Conservation (phyloP, 352 stramenopile species). For the Globisporangium splendens region DNA sequence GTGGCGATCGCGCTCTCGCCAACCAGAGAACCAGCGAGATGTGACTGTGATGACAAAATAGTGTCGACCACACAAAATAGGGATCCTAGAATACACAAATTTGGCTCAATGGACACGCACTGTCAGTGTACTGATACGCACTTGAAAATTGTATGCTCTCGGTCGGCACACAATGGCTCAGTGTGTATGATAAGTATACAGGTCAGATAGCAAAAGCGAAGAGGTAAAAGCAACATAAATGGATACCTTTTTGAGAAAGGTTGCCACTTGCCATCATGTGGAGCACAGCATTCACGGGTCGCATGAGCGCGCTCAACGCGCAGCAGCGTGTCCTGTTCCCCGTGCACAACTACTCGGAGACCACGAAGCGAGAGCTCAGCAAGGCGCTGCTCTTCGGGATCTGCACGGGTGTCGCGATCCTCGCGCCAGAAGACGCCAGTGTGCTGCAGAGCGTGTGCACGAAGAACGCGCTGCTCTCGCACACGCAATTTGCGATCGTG, state of each 20-base stretch:
- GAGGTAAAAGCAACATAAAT: too few relatives aligned
- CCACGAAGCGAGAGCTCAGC: constrained; percentile 23
- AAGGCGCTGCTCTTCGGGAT: constrained; percentile 26
- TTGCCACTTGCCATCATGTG: constrained; percentile 57
- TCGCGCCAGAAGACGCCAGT: constrained; percentile 22
- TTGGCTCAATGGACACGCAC: too few relatives aligned
- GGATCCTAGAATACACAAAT: background rate
- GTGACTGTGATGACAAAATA: too few relatives aligned
- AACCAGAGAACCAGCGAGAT: too few relatives aligned
- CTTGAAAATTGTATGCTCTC: too few relatives aligned
- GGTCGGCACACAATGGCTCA: too few relatives aligned
- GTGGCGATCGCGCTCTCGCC: background rate
- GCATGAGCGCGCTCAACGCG: constrained; percentile 27
- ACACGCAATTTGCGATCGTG: constrained; percentile 25
- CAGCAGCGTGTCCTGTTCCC: constrained; percentile 52
- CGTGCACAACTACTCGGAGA: constrained; percentile 20
- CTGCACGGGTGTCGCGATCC: constrained; percentile 36
- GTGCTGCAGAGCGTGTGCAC: constrained; percentile 22
- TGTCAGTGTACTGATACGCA: too few relatives aligned
- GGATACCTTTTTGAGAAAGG: too few relatives aligned
- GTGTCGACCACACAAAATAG: too few relatives aligned
- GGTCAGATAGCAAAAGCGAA: too few relatives aligned
- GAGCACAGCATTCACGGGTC: constrained; percentile 37
- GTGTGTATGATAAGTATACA: too few relatives aligned
- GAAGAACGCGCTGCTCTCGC: constrained; percentile 28